Conservation (phyloP, 2,329 filamentous ascomycete genomes). For the Fusarium sp. region DNA sequence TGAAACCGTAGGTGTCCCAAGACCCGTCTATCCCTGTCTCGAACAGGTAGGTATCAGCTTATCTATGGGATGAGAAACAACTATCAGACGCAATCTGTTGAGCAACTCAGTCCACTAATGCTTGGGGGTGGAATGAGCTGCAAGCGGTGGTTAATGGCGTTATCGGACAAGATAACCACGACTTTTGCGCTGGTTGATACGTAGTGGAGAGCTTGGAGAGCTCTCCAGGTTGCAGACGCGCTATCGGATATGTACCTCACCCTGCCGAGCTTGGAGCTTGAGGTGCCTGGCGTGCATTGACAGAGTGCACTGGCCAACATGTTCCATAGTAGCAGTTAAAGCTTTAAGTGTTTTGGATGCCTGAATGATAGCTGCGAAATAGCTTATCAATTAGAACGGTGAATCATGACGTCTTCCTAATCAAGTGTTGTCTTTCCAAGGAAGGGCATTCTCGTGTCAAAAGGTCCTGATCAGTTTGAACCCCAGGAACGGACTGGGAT, state of each 20-base stretch:
- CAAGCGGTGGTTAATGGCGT: constrained; percentile 45
- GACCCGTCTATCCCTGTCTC: constrained; percentile 22
- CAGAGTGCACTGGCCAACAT: constrained; percentile 23
- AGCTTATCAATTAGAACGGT: constrained; percentile 15
- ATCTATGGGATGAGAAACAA: constrained; percentile 22
- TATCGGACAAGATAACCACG: constrained; percentile 48
- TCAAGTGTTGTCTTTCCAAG: constrained; percentile 35
- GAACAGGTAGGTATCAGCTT: constrained; percentile 13
- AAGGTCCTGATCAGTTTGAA: constrained; percentile 22
- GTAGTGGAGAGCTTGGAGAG: constrained; percentile 34
- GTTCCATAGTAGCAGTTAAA: constrained; percentile 1
- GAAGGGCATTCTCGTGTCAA: constrained; percentile 28
- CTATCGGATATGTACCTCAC: constrained; percentile 30
- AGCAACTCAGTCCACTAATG: constrained; percentile 7
- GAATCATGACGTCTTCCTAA: constrained; percentile 40
- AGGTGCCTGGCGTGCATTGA: constrained; percentile 25
- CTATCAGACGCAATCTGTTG: constrained; percentile 18
- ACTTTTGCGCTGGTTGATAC: constrained; percentile 21
- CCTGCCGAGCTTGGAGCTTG: constrained; percentile 29
- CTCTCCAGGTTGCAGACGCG: constrained; percentile 23
- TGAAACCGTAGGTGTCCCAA: constrained; percentile 27
- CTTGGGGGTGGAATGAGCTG: constrained; percentile 39
- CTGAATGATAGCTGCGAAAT: constrained; percentile 8
- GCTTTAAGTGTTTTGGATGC: constrained; percentile 11
- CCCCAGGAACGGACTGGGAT: constrained; percentile 38